These are phyloP conservation scores for Chaetoscypha palmicola DNA, from an alignment of 2,329 filamentous ascomycete species.

Conservation along the genomic window DNA sequence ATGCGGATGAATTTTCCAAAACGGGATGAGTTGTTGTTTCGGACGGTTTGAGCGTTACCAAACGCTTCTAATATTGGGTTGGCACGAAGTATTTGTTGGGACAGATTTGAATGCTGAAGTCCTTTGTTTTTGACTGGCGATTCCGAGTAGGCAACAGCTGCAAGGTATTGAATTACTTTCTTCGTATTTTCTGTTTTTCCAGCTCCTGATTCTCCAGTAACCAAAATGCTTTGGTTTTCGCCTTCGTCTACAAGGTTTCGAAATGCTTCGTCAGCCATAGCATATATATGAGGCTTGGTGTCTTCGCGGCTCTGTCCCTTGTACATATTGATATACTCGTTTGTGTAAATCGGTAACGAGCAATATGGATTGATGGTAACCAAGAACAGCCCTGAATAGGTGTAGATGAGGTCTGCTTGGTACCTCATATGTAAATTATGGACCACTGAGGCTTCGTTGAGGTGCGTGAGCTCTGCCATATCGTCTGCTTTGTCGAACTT, in stretches of 20 bases:
- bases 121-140: conserved; percentile 55
- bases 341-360: conserved; percentile 86
- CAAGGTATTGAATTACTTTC: conserved; percentile 97
- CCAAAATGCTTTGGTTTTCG: conserved; percentile 92
- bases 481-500: conserved; percentile 99
- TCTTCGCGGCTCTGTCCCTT: conserved; percentile 86
- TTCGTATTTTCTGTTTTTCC: conserved; percentile 99
- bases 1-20: conserved; percentile 99
- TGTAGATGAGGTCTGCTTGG: conserved; percentile 94
- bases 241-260: conserved; percentile 92
- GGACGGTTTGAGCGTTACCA: conserved; percentile 93
- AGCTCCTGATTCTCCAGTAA: conserved; percentile 95
- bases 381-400: conserved; percentile 93
- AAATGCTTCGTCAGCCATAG: conserved; percentile 95
- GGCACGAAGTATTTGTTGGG: conserved; percentile 89
- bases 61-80: conserved; percentile 98
- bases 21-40: conserved; percentile 96
- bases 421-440: conserved; percentile 96
- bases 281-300: conserved; percentile 94
- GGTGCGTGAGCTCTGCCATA: conserved; percentile 96
- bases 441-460: conserved; percentile 96
- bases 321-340: conserved; percentile 98
- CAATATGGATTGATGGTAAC: conserved; percentile 98
- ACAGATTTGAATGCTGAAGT: conserved; percentile 72
- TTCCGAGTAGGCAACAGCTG: conserved; percentile 84